Evolutionary conservation across 2,329 filamentous ascomycete species (phyloP), one percentile per base, ranked within the genome.

Genomic region (Fusarium redolens): DNA sequence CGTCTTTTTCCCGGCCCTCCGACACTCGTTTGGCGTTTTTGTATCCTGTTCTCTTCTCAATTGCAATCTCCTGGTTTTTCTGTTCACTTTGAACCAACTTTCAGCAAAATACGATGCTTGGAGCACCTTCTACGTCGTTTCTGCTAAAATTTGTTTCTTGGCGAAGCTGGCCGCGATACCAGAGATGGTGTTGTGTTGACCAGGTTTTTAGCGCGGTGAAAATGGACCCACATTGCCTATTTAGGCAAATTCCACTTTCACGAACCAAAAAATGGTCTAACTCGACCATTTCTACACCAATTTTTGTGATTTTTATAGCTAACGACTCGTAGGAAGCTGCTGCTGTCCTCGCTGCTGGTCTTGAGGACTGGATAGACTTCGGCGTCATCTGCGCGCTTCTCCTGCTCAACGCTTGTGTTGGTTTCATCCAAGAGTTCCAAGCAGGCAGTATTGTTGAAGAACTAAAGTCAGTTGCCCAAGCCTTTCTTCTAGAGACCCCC

Each of bases 331-430:
- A 91, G 90, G 69, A 72, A 62, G 88, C 90, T 83, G 93, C 93
- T 70, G 92, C 92, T 76, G 86, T 95, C 79, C 88, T 97, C 66
- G 94, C 94, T 80, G 93, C 92, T 70, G 93, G 93, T 90, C 90
- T 97, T 45, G 84, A 93, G 83, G 93, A 96, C 79, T 97, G 94
- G 94, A 92, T 97, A 73, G 94, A 97, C 86, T 96, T 97, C 79
- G 94, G 93, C 87, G 94, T 97, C 79, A 97, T 97, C 76, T 94
- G 92, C 82, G 94, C 86, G 79, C 87, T 97, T 56, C 88, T 97
- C 14, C 82, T 97, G 74, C 92, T 97, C 73, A 97, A 97, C 85
- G 94, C 94, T 45, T 85, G 84, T 73, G 94, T 97, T 72, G 94
- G 94, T 84, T 97, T 97, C 84, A 86, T 95, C 68, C 94, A 97